Base-by-base conservation (phyloP, 257 asterid genomes). In the Ligustrum vulgare region DNA sequence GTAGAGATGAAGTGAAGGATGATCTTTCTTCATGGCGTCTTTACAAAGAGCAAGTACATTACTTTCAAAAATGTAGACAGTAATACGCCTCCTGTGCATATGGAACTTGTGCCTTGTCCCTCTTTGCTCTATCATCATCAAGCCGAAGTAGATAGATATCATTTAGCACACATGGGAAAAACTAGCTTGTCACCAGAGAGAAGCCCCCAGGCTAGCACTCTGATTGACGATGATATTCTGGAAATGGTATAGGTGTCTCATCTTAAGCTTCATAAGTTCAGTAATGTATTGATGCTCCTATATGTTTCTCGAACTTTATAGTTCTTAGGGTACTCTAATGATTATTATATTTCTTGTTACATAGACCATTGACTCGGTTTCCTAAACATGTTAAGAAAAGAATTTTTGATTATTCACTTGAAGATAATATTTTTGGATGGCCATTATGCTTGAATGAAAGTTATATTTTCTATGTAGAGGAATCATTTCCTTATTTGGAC, bases 141-240 rank as follows among this genome's bases (percentile, higher is more conserved):
- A 70, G 82, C 88, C 74, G 93, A 87, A 81, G 87, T 87, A 74
- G 80, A 85, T 83, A 84, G 86, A 82, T 82, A 78, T 82, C 89
- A 88, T 75, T 72, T 78, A 58, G 89, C 88, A 64, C 84, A 75
- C 82, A 85, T 80, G 72, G 69, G 84, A 70, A 51, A 51, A 51
- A 51, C 22, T 51, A 25, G 79, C 84, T 60, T 83, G 80, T 79
- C 96, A 78, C 81, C 89, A 73, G 93, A 90, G 34, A 79, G 89
- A 78, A 81, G 82, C 73, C 81, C 86, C 76, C 81, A 81, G 67
- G 72, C 72, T 39, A 84, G 92, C 85, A 82, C 84, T 76, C 72
- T 94, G 75, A 90, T 97, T 45, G 97, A 94, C 67, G 95, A 94
- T 77, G 97, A 92, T 85, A 83, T 94, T 75, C 91, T 94, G 75